Percentiles rank a stretch among this genome's conserved stretches.
These are phyloP conservation scores for Elongisporangium prolatum DNA, from an alignment of 352 stramenopile genomes.

Conservation along the genomic window DNA sequence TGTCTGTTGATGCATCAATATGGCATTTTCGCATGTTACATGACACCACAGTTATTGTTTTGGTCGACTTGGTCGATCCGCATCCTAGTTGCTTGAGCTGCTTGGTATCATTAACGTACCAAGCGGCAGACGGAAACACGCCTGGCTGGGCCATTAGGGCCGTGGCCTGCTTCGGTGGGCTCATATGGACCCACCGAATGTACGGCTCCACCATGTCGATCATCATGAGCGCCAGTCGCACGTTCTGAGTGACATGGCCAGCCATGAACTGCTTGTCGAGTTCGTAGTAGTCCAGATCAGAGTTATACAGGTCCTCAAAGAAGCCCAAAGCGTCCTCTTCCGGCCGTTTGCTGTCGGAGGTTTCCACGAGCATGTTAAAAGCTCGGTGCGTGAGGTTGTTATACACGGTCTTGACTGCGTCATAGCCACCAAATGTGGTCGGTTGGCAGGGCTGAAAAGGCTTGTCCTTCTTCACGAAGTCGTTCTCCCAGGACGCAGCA, in stretches of 20 bases:
- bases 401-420: slow-evolving; percentile 87
- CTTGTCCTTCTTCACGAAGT: slow-evolving; percentile 25
- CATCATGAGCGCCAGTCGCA: slow-evolving; percentile 92
- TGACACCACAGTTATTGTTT: slow-evolving; percentile 31
- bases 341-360: slow-evolving; percentile 89
- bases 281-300: slow-evolving; percentile 62
- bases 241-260: slow-evolving; percentile 94
- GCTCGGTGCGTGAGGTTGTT: slow-evolving; percentile 90
- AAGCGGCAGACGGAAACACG: slow-evolving; percentile 35
- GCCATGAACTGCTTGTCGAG: slow-evolving; percentile 37
- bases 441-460: slow-evolving; percentile 82
- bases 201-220: slow-evolving; percentile 96
- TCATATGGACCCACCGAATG: slow-evolving; percentile 69
- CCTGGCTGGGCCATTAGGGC: slow-evolving; percentile 6
- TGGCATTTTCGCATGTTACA: slow-evolving; percentile 41
- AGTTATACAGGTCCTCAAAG: slow-evolving; percentile 56
- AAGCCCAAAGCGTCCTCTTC: slow-evolving; percentile 61
- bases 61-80: slow-evolving; percentile 23
- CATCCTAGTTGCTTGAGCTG: slow-evolving; percentile 55
- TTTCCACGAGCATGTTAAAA: slow-evolving; percentile 98
- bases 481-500: slow-evolving; percentile 86
- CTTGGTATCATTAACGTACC: slow-evolving; percentile 34
- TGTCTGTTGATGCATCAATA: slow-evolving; percentile 10
- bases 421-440: slow-evolving; percentile 89
- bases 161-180: background rate